Evolutionary conservation across 768 basidiomycete species (phyloP), one percentile per base, ranked within the genome.

Genomic region (Hypholoma fasciculare): DNA sequence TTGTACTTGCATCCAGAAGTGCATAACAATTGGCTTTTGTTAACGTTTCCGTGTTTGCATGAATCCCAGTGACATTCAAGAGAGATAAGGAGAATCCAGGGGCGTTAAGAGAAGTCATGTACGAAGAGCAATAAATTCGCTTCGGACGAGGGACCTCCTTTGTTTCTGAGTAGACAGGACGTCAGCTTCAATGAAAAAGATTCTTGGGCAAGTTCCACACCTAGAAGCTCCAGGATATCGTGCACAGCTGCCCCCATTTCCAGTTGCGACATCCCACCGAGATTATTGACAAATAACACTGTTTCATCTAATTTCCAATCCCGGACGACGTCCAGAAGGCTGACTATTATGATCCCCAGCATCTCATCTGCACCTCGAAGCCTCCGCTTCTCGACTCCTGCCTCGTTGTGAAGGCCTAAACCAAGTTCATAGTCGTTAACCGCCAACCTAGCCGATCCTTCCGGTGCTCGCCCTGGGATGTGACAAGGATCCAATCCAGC

Each of bases 81-180:
- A 83, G 65, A 14, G 81, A 82, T 42, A 84, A 67, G 2, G 82
- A 84, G 64, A 85, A 80, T 23, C 83, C 83, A 1, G 84, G 83
- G n/a, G 81, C 81, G 63, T 85, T 84, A 58, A 85, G 75, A 7
- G 82, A 83, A 2, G 83, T 83, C 82, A 85, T 84, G 67, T 78
- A 86, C 2, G 78, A 67, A 3, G 81, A 78, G 7, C 71, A 68
- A 64, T 82, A 82, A 9, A 82, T 72, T 16, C 82, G 70, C 14
- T 66, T 59, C 0, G 78, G 82, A 43, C 63, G 58, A 30, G 82
- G 71, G 20, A 66, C 49, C 9, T 61, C 52, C 1, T 56, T 61
- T 5, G 61, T 76, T n/a, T 49, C 48, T 49, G 27, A n/a, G 20
- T 81, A 47, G 30, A 54, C 8, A 49, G 26, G 19, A 20, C 40